Evolutionary conservation across 2,329 filamentous ascomycete species (phyloP).

Genomic region (Cordyceps cicadae): DNA sequence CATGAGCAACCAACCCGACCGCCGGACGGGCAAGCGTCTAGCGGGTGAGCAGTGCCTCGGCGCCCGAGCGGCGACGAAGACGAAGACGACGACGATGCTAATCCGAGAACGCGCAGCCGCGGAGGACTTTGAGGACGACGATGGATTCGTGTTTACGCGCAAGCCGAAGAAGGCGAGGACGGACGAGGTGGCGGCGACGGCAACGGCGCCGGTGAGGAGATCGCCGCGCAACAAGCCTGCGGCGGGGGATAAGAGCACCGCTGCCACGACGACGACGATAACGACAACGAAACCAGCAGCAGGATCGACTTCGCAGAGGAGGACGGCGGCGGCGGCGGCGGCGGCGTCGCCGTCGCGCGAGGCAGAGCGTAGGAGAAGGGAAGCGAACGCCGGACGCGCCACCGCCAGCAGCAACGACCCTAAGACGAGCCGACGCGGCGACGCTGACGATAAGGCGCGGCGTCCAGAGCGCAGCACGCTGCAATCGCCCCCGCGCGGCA

Average conservation of each 20-base stretch:
- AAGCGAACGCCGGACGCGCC: neutral
- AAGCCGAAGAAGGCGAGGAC: constrained; percentile 58
- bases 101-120: constrained; percentile 23
- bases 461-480: constrained; percentile 18
- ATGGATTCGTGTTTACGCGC: constrained; percentile 68
- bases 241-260: neutral
- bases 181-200: constrained; percentile 34
- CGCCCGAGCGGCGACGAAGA: neutral
- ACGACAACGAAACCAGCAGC: neutral
- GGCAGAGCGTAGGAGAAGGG: constrained; percentile 25
- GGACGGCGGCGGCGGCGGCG: neutral
- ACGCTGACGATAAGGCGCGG: constrained; percentile 10
- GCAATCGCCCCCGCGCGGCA: constrained; percentile 24
- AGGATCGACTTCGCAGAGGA: neutral
- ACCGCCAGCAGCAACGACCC: neutral
- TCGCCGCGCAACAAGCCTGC: constrained; percentile 22
- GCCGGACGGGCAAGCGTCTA: constrained; percentile 55
- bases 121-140: constrained; percentile 59
- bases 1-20: constrained; percentile 57
- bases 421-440: constrained; percentile 23
- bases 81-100: constrained; percentile 11
- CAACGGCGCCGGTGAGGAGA: constrained; percentile 33
- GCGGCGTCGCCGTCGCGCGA: constrained; percentile 18
- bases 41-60: constrained; percentile 41
- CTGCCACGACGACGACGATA: neutral